These are phyloP conservation scores for Nowakowskiella sp. DNA, from an alignment of 192 early-diverging fungal genomes.

Conservation along the genomic window DNA sequence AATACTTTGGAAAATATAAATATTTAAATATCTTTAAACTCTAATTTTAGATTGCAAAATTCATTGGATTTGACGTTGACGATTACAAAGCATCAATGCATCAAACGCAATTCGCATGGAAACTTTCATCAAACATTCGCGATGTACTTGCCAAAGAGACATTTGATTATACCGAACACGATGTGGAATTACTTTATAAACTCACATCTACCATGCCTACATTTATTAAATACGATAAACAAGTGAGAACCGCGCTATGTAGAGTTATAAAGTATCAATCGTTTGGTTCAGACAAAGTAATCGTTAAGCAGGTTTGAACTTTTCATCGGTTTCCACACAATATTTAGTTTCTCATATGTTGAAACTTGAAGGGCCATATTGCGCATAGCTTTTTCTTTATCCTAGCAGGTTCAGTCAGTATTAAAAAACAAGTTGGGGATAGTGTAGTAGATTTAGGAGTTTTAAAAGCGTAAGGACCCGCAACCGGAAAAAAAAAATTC, in stretches of 20 bases:
- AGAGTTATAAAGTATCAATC: slow-evolving; percentile 11
- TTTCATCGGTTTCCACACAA: neutral
- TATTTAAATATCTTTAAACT: too few species aligned
- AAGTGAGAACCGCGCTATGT: slow-evolving; percentile 9
- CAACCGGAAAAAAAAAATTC: neutral
- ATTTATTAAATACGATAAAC: slow-evolving; percentile 16
- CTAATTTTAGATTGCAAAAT: neutral
- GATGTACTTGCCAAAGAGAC: neutral
- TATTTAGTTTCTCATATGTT: neutral
- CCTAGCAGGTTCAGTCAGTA: slow-evolving; percentile 8
- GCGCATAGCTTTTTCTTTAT: slow-evolving; percentile 22
- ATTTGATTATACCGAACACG: neutral
- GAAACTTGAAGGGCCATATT: slow-evolving; percentile 7
- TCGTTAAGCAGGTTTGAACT: slow-evolving; percentile 11
- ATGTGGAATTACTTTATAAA: slow-evolving; percentile 9
- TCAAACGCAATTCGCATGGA: neutral
- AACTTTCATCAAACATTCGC: neutral
- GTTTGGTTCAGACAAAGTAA: slow-evolving; percentile 7
- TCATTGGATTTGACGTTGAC: neutral
- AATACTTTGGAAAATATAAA: too few species aligned
- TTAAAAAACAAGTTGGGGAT: slow-evolving; percentile 8
- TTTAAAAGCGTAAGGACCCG: neutral
- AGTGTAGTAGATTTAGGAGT: neutral
- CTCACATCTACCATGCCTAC: slow-evolving; percentile 2
- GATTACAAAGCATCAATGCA: neutral